A percentile compares a stretch with the other conserved stretches of the same genome.
Conservation (phyloP, 2,329 filamentous ascomycete species). For the Botrytis fragariae region DNA sequence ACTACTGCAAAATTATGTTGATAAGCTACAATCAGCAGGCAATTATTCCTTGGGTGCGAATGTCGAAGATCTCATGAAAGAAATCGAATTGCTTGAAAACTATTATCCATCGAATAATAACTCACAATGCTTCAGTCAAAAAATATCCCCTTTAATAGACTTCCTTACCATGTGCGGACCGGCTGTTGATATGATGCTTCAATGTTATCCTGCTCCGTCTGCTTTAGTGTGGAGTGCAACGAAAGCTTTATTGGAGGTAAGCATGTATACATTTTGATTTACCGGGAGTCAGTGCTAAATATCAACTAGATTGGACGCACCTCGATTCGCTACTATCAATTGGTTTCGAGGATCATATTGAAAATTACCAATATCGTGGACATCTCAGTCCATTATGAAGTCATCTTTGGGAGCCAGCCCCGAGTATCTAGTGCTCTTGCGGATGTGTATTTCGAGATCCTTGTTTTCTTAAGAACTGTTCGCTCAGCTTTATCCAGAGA, state of each 20-base stretch:
- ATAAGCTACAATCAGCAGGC: slow-evolving; percentile 3
- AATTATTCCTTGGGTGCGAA: neutral
- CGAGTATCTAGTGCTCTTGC: slow-evolving; percentile 12
- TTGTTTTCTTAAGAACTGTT: slow-evolving; percentile 3
- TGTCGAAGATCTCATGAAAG: slow-evolving; percentile 15
- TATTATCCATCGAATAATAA: slow-evolving; percentile 11
- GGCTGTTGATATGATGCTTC: slow-evolving; percentile 13
- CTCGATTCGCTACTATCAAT: slow-evolving; percentile 1
- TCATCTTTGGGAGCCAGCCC: slow-evolving; percentile 7
- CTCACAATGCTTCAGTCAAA: neutral
- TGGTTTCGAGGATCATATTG: slow-evolving; percentile 8
- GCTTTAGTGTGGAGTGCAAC: slow-evolving; percentile 10
- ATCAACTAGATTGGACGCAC: slow-evolving; percentile 11
- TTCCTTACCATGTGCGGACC: slow-evolving; percentile 15
- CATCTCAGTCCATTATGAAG: slow-evolving; percentile 10
- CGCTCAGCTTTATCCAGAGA: slow-evolving; percentile 6
- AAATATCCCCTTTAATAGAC: slow-evolving; percentile 16
- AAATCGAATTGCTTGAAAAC: slow-evolving; percentile 13
- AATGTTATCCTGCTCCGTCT: slow-evolving; percentile 14
- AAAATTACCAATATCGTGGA: slow-evolving; percentile 9
- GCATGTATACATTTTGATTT: neutral
- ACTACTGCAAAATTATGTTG: slow-evolving; percentile 12
- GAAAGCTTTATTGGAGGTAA: slow-evolving; percentile 12
- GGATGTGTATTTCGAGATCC: slow-evolving; percentile 15
- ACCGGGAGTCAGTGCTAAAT: neutral